Percentiles rank a stretch among this genome's conserved stretches.
These are phyloP conservation scores for Backusella macrospora DNA, from an alignment of 192 early-diverging fungal species.

Conservation along the genomic window DNA sequence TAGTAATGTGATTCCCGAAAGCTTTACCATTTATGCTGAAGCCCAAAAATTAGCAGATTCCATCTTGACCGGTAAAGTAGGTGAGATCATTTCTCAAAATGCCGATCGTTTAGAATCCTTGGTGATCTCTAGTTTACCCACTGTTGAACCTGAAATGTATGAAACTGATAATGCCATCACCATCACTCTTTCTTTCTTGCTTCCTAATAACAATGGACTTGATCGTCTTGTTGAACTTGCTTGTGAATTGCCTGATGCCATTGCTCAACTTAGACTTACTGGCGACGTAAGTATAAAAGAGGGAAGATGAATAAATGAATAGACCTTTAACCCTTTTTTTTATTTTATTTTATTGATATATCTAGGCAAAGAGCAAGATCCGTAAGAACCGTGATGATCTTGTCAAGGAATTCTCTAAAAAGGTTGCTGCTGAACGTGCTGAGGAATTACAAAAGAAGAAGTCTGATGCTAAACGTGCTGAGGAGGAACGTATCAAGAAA, in stretches of 20 bases:
- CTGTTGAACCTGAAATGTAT: slow-evolving; percentile 33
- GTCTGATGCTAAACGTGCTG: slow-evolving; percentile 65
- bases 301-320: slow-evolving; percentile 45
- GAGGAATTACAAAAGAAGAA: slow-evolving; percentile 69
- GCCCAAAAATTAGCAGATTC: slow-evolving; percentile 36
- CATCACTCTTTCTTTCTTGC: slow-evolving; percentile 2
- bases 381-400: slow-evolving; percentile 68
- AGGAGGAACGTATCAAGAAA: slow-evolving; percentile 66
- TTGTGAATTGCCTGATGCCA: slow-evolving; percentile 32
- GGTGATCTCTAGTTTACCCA: slow-evolving; percentile 37
- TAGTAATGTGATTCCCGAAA: slow-evolving; percentile 20
- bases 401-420: slow-evolving; percentile 62
- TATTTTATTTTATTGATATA: too few species aligned
- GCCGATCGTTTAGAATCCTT: slow-evolving; percentile 29
- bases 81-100: slow-evolving; percentile 21
- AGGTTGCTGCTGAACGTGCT: slow-evolving; percentile 67
- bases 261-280: slow-evolving; percentile 33
- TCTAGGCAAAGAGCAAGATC: slow-evolving; percentile 52
- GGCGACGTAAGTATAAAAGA: slow-evolving; percentile 45
- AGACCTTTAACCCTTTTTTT: slow-evolving; percentile 16
- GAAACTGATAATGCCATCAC: slow-evolving; percentile 21
- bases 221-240: slow-evolving; percentile 34
- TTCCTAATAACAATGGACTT: slow-evolving; percentile 14
- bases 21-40: slow-evolving; percentile 33
- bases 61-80: slow-evolving; percentile 26